Conservation (phyloP, 441 rosid genomes). For the Pelargonium fulgidum region DNA sequence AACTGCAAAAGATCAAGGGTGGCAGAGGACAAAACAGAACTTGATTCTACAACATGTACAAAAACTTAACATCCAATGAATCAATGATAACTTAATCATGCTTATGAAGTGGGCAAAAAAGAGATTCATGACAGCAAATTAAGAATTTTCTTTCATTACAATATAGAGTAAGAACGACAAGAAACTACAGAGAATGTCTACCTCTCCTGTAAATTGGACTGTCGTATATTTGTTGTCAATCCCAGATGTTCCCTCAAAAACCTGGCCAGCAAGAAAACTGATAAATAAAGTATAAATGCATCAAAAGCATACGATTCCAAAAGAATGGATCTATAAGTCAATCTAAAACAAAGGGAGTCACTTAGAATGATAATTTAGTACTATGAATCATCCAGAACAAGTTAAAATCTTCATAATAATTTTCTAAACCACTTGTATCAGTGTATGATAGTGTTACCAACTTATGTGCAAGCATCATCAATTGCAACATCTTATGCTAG, state of each 20-base stretch:
- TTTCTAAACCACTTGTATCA: background rate
- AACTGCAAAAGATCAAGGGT: too few species aligned
- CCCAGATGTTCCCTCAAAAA: constrained; percentile 95
- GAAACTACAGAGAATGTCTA: constrained; percentile 17
- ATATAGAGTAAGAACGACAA: background rate
- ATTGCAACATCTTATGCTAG: background rate
- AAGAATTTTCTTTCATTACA: background rate
- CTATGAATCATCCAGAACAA: background rate
- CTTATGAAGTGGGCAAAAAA: background rate
- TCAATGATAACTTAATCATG: background rate
- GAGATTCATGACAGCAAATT: background rate
- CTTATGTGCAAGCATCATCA: background rate
- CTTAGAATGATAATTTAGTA: background rate
- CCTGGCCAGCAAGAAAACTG: constrained; percentile 38
- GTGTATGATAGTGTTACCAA: background rate
- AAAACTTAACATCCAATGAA: background rate
- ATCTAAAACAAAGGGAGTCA: background rate
- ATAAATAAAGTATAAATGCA: constrained; percentile 5
- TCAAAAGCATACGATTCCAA: background rate
- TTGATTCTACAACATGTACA: too few species aligned
- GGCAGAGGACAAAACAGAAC: too few species aligned
- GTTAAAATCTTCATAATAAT: background rate
- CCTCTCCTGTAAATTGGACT: constrained; percentile 96
- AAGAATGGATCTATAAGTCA: background rate
- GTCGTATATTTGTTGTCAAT: constrained; percentile 92